Percentiles rank a stretch among this genome's conserved stretches.
Conservation (phyloP, 2,329 filamentous ascomycete genomes). For the Colletotrichum eleusines region DNA sequence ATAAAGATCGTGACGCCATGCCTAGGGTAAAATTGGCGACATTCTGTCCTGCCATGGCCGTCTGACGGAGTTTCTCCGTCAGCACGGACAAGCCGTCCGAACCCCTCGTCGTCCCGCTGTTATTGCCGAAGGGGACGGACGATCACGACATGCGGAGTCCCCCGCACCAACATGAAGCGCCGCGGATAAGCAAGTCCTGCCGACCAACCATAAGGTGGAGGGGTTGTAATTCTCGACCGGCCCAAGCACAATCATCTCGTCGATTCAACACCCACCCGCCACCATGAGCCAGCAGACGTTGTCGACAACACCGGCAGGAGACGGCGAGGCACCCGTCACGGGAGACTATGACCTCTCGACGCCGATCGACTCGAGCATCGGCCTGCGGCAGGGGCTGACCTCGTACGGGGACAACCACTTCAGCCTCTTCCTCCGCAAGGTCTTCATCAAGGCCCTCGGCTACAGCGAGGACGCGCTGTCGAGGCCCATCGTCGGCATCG, state of each 20-base stretch:
- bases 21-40: not conserved
- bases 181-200: constrained; percentile 19
- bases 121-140: constrained; percentile 25
- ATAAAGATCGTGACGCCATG: not conserved
- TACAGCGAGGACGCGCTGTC: constrained; percentile 79
- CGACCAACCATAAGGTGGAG: constrained; percentile 29
- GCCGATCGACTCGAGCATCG: constrained; percentile 62
- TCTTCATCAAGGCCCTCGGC: constrained; percentile 81
- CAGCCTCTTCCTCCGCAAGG: constrained; percentile 79
- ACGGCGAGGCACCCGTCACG: constrained; percentile 22
- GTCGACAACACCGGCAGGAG: not conserved
- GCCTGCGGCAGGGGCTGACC: constrained; percentile 73
- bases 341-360: constrained; percentile 73
- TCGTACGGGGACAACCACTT: constrained; percentile 82
- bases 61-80: constrained; percentile 28
- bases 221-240: constrained; percentile 20
- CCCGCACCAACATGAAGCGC: constrained; percentile 18
- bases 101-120: constrained; percentile 13
- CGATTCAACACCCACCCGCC: not conserved
- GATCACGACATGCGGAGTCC: constrained; percentile 41
- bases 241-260: not conserved
- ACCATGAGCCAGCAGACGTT: constrained; percentile 1
- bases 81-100: not conserved
- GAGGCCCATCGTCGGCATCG: constrained; percentile 78
- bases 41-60: not conserved